Conservation (phyloP, 169 alveolate species). For the Cytauxzoon felis region DNA sequence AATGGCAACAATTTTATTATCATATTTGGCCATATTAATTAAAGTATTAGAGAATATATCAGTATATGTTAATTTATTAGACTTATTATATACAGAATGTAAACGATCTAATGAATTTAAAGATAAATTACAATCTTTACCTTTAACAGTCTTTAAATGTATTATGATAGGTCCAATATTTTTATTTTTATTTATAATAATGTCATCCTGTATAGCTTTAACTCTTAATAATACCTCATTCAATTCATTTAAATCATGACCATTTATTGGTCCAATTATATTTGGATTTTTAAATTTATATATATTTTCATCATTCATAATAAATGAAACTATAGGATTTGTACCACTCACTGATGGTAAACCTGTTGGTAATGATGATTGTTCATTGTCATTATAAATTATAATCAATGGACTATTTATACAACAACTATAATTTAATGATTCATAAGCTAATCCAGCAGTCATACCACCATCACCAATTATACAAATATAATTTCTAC, state of each 20-base stretch:
- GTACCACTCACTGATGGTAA: constrained; percentile 55
- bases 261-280: constrained; percentile 77
- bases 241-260: constrained; percentile 70
- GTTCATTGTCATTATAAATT: constrained; percentile 83
- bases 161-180: constrained; percentile 64
- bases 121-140: constrained; percentile 72
- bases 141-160: constrained; percentile 75
- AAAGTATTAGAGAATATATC: constrained; percentile 69
- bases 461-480: constrained; percentile 87
- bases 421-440: constrained; percentile 73
- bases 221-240: constrained; percentile 47
- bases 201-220: background rate
- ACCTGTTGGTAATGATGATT: constrained; percentile 80
- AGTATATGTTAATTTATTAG: constrained; percentile 54
- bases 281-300: constrained; percentile 49
- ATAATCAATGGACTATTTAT: constrained; percentile 77
- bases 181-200: constrained; percentile 14
- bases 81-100: constrained; percentile 66
- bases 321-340: constrained; percentile 57
- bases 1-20: constrained; percentile 62
- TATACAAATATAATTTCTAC: constrained; percentile 67
- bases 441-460: constrained; percentile 88
- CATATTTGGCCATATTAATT: constrained; percentile 63
- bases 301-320: constrained; percentile 39
- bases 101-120: constrained; percentile 68